Evolutionary conservation across 2,329 filamentous ascomycete genomes (phyloP), one percentile per base, ranked within the genome.

Genomic region (Trichoderma atrobrunneum): DNA sequence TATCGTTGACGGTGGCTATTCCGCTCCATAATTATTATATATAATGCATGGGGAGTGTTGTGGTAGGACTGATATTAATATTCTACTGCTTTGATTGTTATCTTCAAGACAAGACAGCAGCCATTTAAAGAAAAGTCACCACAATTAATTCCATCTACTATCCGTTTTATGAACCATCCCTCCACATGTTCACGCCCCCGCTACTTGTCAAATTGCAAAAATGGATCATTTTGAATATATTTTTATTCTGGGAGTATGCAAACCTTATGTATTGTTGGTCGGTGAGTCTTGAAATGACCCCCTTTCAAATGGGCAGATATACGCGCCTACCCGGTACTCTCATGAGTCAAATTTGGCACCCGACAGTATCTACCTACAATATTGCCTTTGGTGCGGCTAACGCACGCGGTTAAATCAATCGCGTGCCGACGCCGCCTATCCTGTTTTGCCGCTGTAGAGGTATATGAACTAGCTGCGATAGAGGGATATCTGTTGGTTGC

Each of bases 1-100:
- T 24, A 70, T 70, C 34, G 56, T 70, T 18, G 66, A 70, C 71
- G 78, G 74, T 11, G 74, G 72, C n/a, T 76, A 76, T 39, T 75
- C 75, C 30, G 80, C 85, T 65, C 85, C 85, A 60, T 90, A 81
- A 78, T 12, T 21, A 2, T 61, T 21, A 39, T 61, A 39, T 36
- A 36, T 3, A 1, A 7, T 24, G 7, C 6, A 14, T 16, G 7
- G 7, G 16, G 8, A 30, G 26, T n/a, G 39, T 8, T n/a, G 39
- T 43, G 7, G 18, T n/a, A 3, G 7, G 7, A 43, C 18, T 43
- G 39, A 2, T 43, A 43, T 43, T 5, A 21, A 51, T 51, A 51
- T 21, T 21, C 43, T 11, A 21, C n/a, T 12, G 43, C n/a, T 21
- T 51, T 51, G n/a, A n/a, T 10, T 10, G n/a, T 51, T n/a, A 21